A percentile compares a stretch with the other conserved stretches of the same genome.
These are phyloP conservation scores for Oldenlandia corymbosa DNA, from an alignment of 257 asterid genomes.

Conservation along the genomic window DNA sequence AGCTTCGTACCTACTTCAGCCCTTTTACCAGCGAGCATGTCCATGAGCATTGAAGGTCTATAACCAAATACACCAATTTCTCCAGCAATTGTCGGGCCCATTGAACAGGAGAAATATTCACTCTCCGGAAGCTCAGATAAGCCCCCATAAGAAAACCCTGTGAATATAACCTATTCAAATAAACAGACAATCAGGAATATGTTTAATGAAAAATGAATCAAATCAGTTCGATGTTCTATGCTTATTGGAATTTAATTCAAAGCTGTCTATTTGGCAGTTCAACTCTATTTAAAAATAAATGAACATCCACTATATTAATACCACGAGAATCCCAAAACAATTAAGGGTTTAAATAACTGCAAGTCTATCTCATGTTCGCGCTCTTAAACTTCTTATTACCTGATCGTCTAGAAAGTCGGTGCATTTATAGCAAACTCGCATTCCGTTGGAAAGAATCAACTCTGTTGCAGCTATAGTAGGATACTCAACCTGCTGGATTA, in stretches of 20 bases:
- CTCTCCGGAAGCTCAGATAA: constrained; percentile 83
- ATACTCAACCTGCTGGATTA: constrained; percentile 62
- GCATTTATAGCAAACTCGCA: constrained; percentile 92
- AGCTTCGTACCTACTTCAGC: constrained; percentile 89
- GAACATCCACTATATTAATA: not conserved
- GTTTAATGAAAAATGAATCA: no score
- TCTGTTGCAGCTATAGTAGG: constrained; percentile 65
- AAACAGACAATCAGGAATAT: constrained; percentile 35
- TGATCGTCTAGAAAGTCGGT: constrained; percentile 92
- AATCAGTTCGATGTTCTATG: constrained; percentile 9
- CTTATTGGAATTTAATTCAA: not conserved
- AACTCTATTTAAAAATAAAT: not conserved
- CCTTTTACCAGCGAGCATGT: constrained; percentile 98
- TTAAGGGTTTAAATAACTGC: not conserved
- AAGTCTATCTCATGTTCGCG: constrained; percentile 11
- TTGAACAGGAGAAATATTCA: constrained; percentile 87
- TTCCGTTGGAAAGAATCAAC: constrained; percentile 80
- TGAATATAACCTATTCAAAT: constrained; percentile 79
- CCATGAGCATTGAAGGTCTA: constrained; percentile 83
- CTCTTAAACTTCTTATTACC: constrained; percentile 36
- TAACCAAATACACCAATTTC: constrained; percentile 95
- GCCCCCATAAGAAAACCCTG: constrained; percentile 92
- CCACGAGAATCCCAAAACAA: not conserved
- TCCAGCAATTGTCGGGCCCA: constrained; percentile 97
- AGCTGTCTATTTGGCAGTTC: not conserved